Base-by-base conservation (phyloP, 768 basidiomycete species). In the Gautieria morchelliformis region DNA sequence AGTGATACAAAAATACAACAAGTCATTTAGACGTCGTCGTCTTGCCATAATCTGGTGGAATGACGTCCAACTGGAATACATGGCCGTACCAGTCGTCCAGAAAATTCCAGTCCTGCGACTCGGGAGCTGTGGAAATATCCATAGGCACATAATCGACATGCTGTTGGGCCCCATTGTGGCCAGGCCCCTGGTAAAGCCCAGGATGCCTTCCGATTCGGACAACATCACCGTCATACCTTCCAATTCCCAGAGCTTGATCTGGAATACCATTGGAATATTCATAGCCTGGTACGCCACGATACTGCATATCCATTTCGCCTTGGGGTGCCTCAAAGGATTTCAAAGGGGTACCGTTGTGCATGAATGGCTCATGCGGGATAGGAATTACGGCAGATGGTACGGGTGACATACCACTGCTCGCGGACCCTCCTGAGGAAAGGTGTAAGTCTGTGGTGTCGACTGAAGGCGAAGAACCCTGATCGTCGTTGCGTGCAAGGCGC, bases 41-140 rank as follows among this genome's bases (percentile, higher is more conserved):
- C n/a, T 49, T 10, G 27, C 56, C 56, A 49, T 57, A 57, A 20
- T 57, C 46, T 30, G 56, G 46, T 6, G 56, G 56, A 39, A 57
- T 57, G 37, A 49, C 56, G 37, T 57, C 56, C 47, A 57, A 20
- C 20, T 46, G 19, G 32, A 48, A 57, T 48, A 57, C 48, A 57
- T 57, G 56, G n/a, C 56, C 56, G n/a, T 57, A 57, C 56, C 56
- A 57, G 32, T 57, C 47, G 37, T 57, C 56, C 56, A 57, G 45
- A 30, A 57, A 57, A 39, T 57, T 57, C 56, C 56, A 57, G 2
- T 57, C 56, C 45, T 37, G 20, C 17, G 45, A 27, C 12, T 50
- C 56, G 11, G 48, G 27, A 39, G 14, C 51, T 15, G 20, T 40
- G 19, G 46, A 49, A n/a, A 57, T 17, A 14, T 57, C 46, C 56